Percentiles rank a stretch among this genome's conserved stretches.
Conservation (phyloP, 192 early-diverging fungal genomes). For the Gryganskiella cystojenkinii region DNA sequence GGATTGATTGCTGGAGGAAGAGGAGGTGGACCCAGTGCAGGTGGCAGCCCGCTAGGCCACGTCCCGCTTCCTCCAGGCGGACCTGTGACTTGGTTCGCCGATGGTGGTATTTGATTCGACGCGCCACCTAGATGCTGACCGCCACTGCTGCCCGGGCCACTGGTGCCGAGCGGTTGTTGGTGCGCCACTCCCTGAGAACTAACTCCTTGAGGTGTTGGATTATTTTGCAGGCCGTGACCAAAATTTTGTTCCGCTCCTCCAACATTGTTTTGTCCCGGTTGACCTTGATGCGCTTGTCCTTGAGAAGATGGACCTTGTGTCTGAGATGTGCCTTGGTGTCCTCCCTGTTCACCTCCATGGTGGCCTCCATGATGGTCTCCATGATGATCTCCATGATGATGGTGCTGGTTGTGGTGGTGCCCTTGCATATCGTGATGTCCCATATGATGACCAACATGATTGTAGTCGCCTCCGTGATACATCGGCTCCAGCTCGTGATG, state of each 20-base stretch:
- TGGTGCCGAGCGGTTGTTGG: not conserved
- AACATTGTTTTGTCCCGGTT: not conserved
- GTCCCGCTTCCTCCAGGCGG: too few relatives aligned
- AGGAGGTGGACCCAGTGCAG: too few relatives aligned
- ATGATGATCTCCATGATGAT: not conserved
- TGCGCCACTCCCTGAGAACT: not conserved
- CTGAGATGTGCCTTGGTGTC: not conserved
- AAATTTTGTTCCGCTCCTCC: not conserved
- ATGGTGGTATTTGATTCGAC: too few relatives aligned
- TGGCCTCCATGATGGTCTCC: not conserved
- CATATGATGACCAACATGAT: slow-evolving; percentile 14
- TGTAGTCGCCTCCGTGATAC: slow-evolving; percentile 17
- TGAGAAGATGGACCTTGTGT: too few relatives aligned
- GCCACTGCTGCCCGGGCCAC: not conserved
- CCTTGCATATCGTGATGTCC: not conserved
- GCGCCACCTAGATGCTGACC: too few relatives aligned
- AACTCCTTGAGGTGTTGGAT: not conserved
- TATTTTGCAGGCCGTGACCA: slow-evolving; percentile 15
- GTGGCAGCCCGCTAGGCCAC: too few relatives aligned
- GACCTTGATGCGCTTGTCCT: slow-evolving; percentile 4
- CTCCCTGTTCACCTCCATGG: not conserved
- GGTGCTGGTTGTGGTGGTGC: slow-evolving; percentile 7
- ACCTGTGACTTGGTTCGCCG: too few relatives aligned
- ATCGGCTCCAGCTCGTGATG: slow-evolving; percentile 18
- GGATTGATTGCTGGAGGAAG: not conserved